Percentiles rank a stretch among this genome's conserved stretches.
These are phyloP conservation scores for Wallacemonas rigidus DNA, from an alignment of 208 protist species.

Conservation along the genomic window DNA sequence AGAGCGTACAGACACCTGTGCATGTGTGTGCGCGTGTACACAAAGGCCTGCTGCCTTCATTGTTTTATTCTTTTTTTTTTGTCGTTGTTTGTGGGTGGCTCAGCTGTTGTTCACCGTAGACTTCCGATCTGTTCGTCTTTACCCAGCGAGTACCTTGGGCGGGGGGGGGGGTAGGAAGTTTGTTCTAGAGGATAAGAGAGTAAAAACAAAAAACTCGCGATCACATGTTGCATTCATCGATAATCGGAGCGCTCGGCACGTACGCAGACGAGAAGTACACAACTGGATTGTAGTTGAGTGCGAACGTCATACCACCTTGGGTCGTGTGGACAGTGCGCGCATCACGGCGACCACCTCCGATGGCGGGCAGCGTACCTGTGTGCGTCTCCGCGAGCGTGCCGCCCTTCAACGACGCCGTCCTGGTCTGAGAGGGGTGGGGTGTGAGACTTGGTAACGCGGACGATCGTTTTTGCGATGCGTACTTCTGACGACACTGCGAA, in stretches of 20 bases:
- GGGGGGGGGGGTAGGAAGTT: no score
- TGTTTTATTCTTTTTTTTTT: constrained; percentile 1
- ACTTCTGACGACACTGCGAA: background rate
- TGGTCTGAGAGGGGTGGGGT: no score
- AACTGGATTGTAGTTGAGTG: constrained; percentile 46
- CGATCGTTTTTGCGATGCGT: no score
- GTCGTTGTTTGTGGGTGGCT: background rate
- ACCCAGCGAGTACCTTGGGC: no score
- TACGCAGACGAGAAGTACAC: constrained; percentile 42
- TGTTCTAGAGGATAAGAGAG: no score
- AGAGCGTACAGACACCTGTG: no score
- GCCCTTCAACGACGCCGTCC: no score
- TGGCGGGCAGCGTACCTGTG: constrained; percentile 3
- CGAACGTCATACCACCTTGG: constrained; percentile 22
- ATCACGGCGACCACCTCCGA: constrained; percentile 21
- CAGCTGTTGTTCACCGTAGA: no score
- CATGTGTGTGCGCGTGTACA: no score
- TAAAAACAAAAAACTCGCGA: background rate
- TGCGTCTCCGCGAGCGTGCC: background rate
- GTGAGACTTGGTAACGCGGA: no score
- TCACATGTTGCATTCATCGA: constrained; percentile 14
- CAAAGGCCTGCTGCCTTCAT: background rate
- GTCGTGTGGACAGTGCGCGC: constrained; percentile 24
- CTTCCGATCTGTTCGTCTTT: no score
- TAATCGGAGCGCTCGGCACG: constrained; percentile 17